A percentile compares a stretch with the other conserved stretches of the same genome.
Evolutionary conservation across 306 rosid genomes (phyloP).

Genomic region (Vigna hirtella): DNA sequence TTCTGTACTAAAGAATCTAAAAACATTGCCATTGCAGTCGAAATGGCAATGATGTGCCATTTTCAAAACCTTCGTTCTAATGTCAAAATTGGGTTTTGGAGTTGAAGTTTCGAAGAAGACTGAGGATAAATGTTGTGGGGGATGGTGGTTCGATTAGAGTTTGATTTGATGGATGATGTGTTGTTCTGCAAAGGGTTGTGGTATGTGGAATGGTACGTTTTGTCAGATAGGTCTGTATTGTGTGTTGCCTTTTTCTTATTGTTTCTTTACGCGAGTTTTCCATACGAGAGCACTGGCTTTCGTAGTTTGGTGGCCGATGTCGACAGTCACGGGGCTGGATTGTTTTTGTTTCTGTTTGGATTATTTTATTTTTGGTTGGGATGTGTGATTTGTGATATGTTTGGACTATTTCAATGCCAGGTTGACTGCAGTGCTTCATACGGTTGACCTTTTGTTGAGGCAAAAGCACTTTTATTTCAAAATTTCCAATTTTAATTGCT

Average conservation of each 20-base stretch:
- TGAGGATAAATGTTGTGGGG: slow-evolving; percentile 24
- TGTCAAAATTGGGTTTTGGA: slow-evolving; percentile 14
- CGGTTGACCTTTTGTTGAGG: background rate
- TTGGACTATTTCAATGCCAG: background rate
- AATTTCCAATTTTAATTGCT: background rate
- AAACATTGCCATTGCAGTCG: background rate
- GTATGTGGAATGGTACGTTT: slow-evolving; percentile 1
- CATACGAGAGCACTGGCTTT: slow-evolving; percentile 14
- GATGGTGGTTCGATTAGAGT: slow-evolving; percentile 29
- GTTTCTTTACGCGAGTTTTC: background rate
- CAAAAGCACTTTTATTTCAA: background rate
- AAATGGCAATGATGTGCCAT: background rate
- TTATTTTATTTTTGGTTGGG: slow-evolving; percentile 15
- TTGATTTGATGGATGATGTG: slow-evolving; percentile 31
- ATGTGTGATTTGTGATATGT: background rate
- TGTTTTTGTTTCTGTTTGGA: slow-evolving; percentile 30
- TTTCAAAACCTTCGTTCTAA: background rate
- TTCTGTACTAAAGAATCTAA: background rate
- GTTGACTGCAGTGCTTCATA: slow-evolving; percentile 18
- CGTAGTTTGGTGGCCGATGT: slow-evolving; percentile 27
- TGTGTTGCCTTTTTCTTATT: slow-evolving; percentile 3
- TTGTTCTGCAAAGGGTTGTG: slow-evolving; percentile 25
- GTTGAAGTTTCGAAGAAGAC: background rate
- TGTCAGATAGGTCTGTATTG: slow-evolving; percentile 10
- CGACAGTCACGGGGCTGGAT: slow-evolving; percentile 41